phyloP scores from a whole-genome alignment of 148 eudicot species.

The Camellia sinensis region DNA sequence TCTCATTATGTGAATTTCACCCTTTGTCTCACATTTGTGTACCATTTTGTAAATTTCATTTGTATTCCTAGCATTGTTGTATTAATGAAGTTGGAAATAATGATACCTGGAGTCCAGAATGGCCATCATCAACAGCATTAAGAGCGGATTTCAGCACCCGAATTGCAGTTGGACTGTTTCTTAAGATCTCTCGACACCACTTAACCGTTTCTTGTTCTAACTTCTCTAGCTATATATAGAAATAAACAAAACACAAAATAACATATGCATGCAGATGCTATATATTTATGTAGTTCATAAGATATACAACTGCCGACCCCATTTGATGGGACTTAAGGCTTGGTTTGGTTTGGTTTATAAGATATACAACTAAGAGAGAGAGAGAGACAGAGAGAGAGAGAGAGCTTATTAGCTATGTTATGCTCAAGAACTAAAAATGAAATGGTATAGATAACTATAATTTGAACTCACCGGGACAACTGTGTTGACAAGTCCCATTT shows the following conservation, averaged over 20 bases:
- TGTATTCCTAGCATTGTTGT: too few species aligned
- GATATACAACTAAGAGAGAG: not conserved
- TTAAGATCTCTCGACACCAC: conserved; percentile 91
- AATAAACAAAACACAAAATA: not conserved
- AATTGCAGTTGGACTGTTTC: conserved; percentile 90
- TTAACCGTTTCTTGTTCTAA: conserved; percentile 86
- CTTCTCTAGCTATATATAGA: conserved; percentile 53
- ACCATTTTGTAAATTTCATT: too few species aligned
- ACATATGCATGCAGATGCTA: not conserved
- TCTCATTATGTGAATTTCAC: too few species aligned
- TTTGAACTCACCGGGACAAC: conserved; percentile 80
- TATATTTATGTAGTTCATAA: not conserved
- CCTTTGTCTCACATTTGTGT: too few species aligned
- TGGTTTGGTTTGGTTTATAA: too few species aligned
- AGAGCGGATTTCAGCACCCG: conserved; percentile 86
- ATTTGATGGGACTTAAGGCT: too few species aligned
- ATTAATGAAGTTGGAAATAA: not conserved
- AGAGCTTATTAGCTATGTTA: not conserved
- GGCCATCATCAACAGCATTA: conserved; percentile 94
- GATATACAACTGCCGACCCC: too few species aligned
- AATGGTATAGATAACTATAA: not conserved
- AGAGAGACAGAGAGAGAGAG: not conserved
- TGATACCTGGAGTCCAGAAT: conserved; percentile 92
- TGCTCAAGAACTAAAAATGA: not conserved
- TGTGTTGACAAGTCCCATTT: conserved; percentile 91